phyloP scores from a whole-genome alignment of 495 filamentous ascomycete species.

The Parathielavia hyrcaniae region DNA sequence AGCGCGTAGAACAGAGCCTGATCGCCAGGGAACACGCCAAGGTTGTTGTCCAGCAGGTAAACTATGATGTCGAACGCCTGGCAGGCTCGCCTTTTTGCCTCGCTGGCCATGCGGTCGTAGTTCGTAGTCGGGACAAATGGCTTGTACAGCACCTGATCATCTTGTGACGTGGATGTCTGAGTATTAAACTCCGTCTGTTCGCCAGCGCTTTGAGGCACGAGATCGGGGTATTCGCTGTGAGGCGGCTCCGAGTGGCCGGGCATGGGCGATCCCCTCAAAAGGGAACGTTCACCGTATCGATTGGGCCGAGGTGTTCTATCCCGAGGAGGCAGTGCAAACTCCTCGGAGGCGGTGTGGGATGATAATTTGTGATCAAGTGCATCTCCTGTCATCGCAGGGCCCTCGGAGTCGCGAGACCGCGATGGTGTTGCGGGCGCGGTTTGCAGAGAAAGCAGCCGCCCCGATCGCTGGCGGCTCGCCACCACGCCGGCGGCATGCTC shows the following conservation, averaged over 20 bases:
- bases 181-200: neutral
- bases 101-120: slow-evolving; percentile 25
- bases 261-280: neutral
- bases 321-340: neutral
- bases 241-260: neutral
- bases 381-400: neutral
- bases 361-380: neutral
- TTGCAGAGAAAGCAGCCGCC: neutral
- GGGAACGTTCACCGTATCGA: neutral
- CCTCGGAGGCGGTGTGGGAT: neutral
- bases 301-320: neutral
- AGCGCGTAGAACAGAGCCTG: slow-evolving; percentile 68
- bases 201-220: neutral
- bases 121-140: slow-evolving; percentile 22
- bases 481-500: neutral
- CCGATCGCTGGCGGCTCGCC: neutral
- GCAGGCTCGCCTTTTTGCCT: slow-evolving; percentile 27
- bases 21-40: slow-evolving; percentile 69
- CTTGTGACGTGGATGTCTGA: neutral
- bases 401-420: neutral
- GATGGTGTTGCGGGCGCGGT: slow-evolving; percentile 10
- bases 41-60: slow-evolving; percentile 60
- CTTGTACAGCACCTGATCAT: neutral
- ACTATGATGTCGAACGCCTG: slow-evolving; percentile 56
- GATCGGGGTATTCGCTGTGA: slow-evolving; percentile 7